phyloP scores from a whole-genome alignment of 495 filamentous ascomycete species.

The Wilcoxina mikolae region DNA sequence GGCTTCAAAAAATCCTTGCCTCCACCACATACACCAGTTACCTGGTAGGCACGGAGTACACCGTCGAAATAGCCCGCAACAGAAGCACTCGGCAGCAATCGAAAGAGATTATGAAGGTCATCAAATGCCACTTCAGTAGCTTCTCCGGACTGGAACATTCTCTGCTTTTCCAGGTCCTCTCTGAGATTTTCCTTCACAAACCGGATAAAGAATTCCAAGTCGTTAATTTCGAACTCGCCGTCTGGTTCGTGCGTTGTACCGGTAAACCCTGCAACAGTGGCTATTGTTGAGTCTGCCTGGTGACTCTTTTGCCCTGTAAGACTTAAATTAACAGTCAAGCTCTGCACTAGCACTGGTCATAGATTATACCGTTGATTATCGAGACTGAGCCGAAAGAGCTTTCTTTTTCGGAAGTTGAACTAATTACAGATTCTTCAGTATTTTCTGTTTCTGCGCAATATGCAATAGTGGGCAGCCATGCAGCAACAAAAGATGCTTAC shows the following conservation, averaged over 20 bases:
- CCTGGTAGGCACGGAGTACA: neutral
- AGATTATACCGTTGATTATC: too few species aligned
- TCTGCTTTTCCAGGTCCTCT: neutral
- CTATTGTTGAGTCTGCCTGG: too few species aligned
- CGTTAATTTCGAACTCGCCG: conserved; percentile 1
- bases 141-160: neutral
- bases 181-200: neutral
- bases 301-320: too few species aligned
- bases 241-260: neutral
- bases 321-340: too few species aligned
- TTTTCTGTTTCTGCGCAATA: too few species aligned
- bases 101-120: conserved; percentile 3
- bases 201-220: conserved; percentile 1
- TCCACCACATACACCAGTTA: neutral
- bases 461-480: too few species aligned
- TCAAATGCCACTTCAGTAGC: conserved; percentile 1
- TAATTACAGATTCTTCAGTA: too few species aligned
- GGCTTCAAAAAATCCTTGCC: neutral
- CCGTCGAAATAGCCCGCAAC: neutral
- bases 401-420: too few species aligned
- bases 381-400: too few species aligned
- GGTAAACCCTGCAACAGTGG: too few species aligned
- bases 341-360: too few species aligned
- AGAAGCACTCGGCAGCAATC: neutral
- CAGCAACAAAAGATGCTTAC: too few species aligned